phyloP scores from a whole-genome alignment of 176 grass and related monocot species.

The Aegilops tauschii region DNA sequence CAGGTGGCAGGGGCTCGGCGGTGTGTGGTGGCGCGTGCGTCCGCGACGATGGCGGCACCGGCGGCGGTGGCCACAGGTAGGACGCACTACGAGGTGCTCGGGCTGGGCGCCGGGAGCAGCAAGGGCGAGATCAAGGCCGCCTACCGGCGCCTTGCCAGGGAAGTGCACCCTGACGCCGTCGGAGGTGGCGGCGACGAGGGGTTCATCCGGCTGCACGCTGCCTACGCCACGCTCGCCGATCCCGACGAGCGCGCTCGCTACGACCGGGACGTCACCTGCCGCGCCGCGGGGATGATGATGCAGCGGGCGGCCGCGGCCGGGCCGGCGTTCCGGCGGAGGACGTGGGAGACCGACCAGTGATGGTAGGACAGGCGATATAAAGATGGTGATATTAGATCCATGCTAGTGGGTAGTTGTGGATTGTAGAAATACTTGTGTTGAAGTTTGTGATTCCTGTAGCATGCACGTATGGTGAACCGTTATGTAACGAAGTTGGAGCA shows the following conservation, averaged over 20 bases:
- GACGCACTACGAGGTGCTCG: constrained; percentile 75
- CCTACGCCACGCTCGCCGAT: constrained; percentile 67
- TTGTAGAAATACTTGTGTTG: too few species aligned
- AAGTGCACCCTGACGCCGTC: constrained; percentile 61
- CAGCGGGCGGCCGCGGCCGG: not conserved
- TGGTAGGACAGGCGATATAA: constrained; percentile 35
- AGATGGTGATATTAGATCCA: too few species aligned
- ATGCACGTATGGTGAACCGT: too few species aligned
- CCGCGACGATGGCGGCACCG: not conserved
- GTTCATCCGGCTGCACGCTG: constrained; percentile 68
- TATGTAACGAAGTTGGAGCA: too few species aligned
- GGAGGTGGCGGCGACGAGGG: constrained; percentile 8
- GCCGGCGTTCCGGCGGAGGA: constrained; percentile 8
- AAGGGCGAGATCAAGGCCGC: constrained; percentile 66
- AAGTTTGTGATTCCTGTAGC: too few species aligned
- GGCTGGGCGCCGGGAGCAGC: constrained; percentile 31
- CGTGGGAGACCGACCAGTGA: constrained; percentile 81
- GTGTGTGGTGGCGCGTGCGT: not conserved
- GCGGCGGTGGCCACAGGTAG: not conserved
- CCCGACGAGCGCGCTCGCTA: constrained; percentile 59
- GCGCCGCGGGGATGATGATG: not conserved
- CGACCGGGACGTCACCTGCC: constrained; percentile 37
- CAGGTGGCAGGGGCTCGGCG: not conserved
- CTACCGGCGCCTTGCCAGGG: constrained; percentile 66
- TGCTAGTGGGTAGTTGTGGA: too few species aligned